Base-by-base conservation (phyloP, 768 basidiomycete species). In the Filobasidium floriforme region DNA sequence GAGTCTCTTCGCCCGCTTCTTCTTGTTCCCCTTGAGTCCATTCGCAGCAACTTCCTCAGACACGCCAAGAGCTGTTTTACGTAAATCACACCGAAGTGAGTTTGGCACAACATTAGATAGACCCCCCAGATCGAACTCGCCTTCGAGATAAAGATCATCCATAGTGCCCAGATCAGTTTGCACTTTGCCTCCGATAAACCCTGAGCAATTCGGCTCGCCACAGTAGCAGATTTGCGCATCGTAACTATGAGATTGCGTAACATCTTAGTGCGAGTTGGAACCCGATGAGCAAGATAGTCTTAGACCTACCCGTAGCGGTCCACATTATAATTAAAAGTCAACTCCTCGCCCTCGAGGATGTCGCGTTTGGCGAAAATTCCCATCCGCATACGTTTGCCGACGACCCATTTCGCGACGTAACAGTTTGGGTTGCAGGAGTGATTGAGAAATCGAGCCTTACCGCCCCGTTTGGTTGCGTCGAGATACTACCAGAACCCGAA, bases 301-400 rank as follows among this genome's bases (percentile, higher is more conserved):
- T 9, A 14, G 9, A 81, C 88, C 59, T 67, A 93, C 94, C 94
- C 96, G 73, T 99, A 99, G 66, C 96, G 90, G 79, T 98, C 96
- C 46, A 98, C 96, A 76, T 99, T 99, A 77, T 99, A 99, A 79
- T 99, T 98, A 82, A 98, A 98, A 0, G 96, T 98, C 71, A 97
- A 79, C 79, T 97, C 93, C 74, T 96, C 92, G 68, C 89, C 78
- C 75, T 84, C 85, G 75, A 83, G 78, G 70, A 97, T 87, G 55
- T 77, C 77, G 55, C 78, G 69, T 73, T 87, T 91, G n/a, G 94
- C 87, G 73, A 98, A 99, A 72, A 98, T 97, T 54, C 93, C 96
- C 94, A 97, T 97, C 41, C 96, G 87, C 68, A 98, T 86, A 51
- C 88, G 84, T 40, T 84, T 80, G 10, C 89, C 93, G 37, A 98